phyloP scores from a whole-genome alignment of 2,329 filamentous ascomycete species.

The Verticillium tricorpus region DNA sequence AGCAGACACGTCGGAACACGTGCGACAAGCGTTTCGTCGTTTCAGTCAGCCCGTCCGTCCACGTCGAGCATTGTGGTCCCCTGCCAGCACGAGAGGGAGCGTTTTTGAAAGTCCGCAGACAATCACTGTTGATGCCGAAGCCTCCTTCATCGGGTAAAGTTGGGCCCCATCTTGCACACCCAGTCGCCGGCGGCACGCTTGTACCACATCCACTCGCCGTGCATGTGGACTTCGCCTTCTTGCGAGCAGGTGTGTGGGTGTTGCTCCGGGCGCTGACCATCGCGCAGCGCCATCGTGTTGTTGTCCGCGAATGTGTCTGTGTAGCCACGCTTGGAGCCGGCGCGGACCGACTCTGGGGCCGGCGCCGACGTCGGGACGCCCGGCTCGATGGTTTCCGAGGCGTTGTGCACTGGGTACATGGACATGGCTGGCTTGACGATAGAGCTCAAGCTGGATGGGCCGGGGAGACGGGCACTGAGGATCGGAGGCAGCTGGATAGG shows the following conservation, averaged over 20 bases:
- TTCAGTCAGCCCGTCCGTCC: background rate
- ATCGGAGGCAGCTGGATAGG: background rate
- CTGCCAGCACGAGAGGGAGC: too few species aligned
- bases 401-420: background rate
- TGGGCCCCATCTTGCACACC: background rate
- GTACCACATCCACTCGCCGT: slow-evolving; percentile 16
- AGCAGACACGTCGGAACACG: background rate
- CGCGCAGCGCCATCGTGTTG: slow-evolving; percentile 26
- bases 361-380: background rate
- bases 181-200: slow-evolving; percentile 29
- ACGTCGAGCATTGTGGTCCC: background rate
- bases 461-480: background rate
- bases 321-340: slow-evolving; percentile 13
- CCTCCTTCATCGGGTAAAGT: background rate
- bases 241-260: too few species aligned
- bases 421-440: background rate
- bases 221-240: too few species aligned
- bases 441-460: background rate
- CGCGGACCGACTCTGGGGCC: slow-evolving; percentile 2
- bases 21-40: background rate
- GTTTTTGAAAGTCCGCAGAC: too few species aligned
- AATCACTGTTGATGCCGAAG: too few species aligned
- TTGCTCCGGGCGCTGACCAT: slow-evolving; percentile 27
- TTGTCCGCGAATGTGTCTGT: slow-evolving; percentile 10
- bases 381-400: slow-evolving; percentile 8